Evolutionary conservation across 768 basidiomycete species (phyloP).

Genomic region (Podaxis carcinomalis): DNA sequence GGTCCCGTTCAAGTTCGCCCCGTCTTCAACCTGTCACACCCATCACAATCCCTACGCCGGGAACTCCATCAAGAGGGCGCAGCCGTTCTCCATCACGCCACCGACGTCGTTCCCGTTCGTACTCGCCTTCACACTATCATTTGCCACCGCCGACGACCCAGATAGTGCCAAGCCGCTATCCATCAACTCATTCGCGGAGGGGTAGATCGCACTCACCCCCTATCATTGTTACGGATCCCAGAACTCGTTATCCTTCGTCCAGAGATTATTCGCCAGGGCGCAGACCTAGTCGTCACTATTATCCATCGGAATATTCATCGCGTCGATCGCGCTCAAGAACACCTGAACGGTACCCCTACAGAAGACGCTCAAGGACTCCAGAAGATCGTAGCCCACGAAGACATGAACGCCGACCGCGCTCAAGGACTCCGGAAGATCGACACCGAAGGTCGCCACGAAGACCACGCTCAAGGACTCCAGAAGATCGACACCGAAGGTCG

Average conservation of each 20-base stretch:
- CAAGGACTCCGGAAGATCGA: background rate
- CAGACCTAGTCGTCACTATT: background rate
- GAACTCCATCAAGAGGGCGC: background rate
- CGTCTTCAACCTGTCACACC: constrained; percentile 1
- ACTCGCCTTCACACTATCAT: constrained; percentile 14
- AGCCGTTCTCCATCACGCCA: background rate
- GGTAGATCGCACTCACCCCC: constrained; percentile 4
- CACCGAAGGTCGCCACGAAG: too few relatives aligned
- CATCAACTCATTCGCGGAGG: constrained; percentile 2
- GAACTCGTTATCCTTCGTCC: constrained; percentile 1
- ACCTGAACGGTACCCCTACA: background rate
- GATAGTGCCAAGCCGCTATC: constrained; percentile 7
- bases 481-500: background rate
- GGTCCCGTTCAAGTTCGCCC: constrained; percentile 11
- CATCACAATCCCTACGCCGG: background rate
- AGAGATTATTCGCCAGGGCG: background rate
- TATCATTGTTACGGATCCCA: background rate
- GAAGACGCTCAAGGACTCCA: background rate
- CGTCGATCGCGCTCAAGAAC: constrained; percentile 6
- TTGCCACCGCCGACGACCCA: constrained; percentile 1
- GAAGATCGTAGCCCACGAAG: background rate
- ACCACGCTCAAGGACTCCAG: too few relatives aligned
- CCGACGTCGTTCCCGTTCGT: constrained; percentile 8
- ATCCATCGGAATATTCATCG: background rate
- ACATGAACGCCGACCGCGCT: background rate